Evolutionary conservation across 139 green algal species (phyloP), one percentile per base, ranked within the genome.

Genomic region (Chlamydomonas sphaeroides): DNA sequence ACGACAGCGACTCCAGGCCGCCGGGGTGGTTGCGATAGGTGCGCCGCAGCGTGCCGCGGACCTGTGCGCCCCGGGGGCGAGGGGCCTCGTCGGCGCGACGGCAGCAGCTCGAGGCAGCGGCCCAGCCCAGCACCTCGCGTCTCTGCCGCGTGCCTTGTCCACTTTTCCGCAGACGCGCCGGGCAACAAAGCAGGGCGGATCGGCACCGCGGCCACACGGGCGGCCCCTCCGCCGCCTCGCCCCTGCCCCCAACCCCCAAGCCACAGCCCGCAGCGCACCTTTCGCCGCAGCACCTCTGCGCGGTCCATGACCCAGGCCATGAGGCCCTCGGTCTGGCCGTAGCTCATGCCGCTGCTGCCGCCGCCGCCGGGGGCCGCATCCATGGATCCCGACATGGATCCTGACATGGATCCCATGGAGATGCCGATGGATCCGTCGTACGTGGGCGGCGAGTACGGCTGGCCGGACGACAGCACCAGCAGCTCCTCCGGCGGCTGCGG

Each of bases 1-100:
- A 91, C 33, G 88, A 71, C 15, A 91, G 70, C 30, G 33, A 33
- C 61, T 80, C 74, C n/a, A 80, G 61, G 28, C 88, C 88, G 51
- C 71, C 65, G 6, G 63, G 0, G 65, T 84, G 65, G 32, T 75
- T 48, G 18, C 77, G 65, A 65, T 84, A 84, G 15, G 65, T 75
- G 35, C 77, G 65, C 6, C 65, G 77, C 32, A 84, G 77, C 30
- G 61, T n/a, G 61, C 74, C 74, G 23, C 74, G 74, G 1, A 80
- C 74, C 74, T 80, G 57, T 59, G 3, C 5, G n/a, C 35, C 26
- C 5, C 8, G 33, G 66, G 39, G 23, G 66, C 5, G 66, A 61
- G 38, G 30, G 11, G 68, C 53, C 4, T 14, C 53, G 20, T 61
- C 45, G 14, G 45, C 45, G n/a, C n/a, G n/a, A n/a, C n/a, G n/a